Base-by-base conservation (phyloP, 2,329 filamentous ascomycete genomes). In the Fusarium keratoplasticum region DNA sequence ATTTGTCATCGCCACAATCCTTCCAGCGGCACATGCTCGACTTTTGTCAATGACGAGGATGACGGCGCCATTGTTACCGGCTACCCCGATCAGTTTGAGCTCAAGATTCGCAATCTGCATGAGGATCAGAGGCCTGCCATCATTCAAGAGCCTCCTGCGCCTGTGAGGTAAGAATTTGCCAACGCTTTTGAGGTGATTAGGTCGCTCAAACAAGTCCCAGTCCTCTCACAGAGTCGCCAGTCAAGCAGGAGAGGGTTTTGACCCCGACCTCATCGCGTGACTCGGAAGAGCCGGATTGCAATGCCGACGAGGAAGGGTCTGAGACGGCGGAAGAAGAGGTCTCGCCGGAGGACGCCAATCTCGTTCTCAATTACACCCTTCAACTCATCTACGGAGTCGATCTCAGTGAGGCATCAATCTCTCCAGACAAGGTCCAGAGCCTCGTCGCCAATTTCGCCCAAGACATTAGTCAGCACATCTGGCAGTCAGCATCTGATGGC, bases 381-480 rank as follows among this genome's bases (percentile, higher is more conserved):
- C 83, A 84, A 36, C 58, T 83, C 0, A 79, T 82, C 6, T 84
- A 84, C 61, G 83, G 83, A 3, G 73, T 84, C 1, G 82, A 84
- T 22, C 71, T 83, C 13, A 76, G 79, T 5, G 82, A 84, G 18
- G 68, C 79, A 0, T 76, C 77, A n/a, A 79, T 80, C 4, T 66
- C 81, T 0, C 73, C 73, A 1, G 69, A 75, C 1, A 76, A 77
- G n/a, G 69, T 82, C 6, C 81, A 81, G 8, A 76, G 70, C 0
- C 71, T 84, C 1, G 81, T 81, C 0, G 74, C 74, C 14, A 81
- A 78, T 16, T 83, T 84, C 22, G 73, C 82, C 9, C 78, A 79
- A 6, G 79, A 83, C 31, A 76, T 84, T 7, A 76, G 78, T 2
- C 79, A 80, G 60, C 77, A 80, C 35, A 79, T 83, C 9, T 82